phyloP scores from a whole-genome alignment of 1,284 basidiomycete species.

The Ganoderma sinense region DNA sequence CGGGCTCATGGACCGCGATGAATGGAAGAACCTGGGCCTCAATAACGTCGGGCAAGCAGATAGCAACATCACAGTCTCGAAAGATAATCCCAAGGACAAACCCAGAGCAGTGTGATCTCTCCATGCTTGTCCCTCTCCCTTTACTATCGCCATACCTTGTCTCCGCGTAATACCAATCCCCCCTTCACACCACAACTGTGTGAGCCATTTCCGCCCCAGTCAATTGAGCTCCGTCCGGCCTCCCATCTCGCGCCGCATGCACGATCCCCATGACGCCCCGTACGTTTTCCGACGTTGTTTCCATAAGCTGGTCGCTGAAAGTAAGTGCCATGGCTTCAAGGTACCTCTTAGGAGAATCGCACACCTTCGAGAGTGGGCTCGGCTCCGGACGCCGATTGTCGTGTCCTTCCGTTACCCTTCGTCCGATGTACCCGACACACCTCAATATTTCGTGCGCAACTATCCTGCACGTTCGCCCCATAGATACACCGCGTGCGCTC shows the following conservation, averaged over 20 bases:
- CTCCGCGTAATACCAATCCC: not conserved
- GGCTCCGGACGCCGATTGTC: not conserved
- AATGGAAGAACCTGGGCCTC: constrained; percentile 89
- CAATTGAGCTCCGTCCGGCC: not conserved
- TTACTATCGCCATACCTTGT: not conserved
- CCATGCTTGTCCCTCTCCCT: not conserved
- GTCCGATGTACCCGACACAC: not conserved
- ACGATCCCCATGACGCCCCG: not conserved
- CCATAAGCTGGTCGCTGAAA: not conserved
- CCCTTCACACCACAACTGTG: not conserved
- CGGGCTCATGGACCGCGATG: constrained; percentile 88
- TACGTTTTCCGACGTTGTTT: not conserved
- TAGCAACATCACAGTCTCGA: constrained; percentile 12
- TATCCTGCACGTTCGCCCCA: constrained; percentile 2
- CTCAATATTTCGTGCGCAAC: not conserved
- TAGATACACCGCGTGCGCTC: not conserved
- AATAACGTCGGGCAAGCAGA: constrained; percentile 47
- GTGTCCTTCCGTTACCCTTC: not conserved
- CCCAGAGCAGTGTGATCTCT: constrained; percentile 10
- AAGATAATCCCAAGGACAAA: constrained; percentile 30
- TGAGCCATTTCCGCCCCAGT: not conserved
- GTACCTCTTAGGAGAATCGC: not conserved
- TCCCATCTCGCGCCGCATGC: not conserved
- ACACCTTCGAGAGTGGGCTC: not conserved
- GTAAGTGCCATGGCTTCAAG: not conserved